Percentiles rank a stretch among this genome's conserved stretches.
phyloP scores from a whole-genome alignment of 805 yeast genomes.

The Isabelozyma rhagii region DNA sequence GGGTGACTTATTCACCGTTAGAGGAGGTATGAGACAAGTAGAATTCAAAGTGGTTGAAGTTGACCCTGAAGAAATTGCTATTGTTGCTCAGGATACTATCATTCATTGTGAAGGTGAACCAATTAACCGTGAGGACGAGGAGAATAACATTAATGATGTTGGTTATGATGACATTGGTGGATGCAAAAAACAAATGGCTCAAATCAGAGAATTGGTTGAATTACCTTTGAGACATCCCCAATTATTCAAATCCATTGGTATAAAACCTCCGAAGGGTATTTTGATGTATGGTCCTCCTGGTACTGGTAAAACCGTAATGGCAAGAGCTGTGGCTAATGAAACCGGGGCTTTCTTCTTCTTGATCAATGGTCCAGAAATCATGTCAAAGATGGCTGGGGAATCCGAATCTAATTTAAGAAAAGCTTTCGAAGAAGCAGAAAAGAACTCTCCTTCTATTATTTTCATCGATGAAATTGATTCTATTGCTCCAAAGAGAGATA shows the following conservation, averaged over 20 bases:
- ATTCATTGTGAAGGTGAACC: conserved; percentile 99
- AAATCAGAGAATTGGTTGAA: conserved; percentile 97
- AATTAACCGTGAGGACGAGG: conserved; percentile 96
- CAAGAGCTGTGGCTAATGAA: conserved; percentile 99
- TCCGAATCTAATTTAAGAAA: conserved; percentile 95
- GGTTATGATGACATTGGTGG: conserved; percentile 99
- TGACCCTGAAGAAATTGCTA: conserved; percentile 95
- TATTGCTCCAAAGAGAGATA: conserved; percentile 99
- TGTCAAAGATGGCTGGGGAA: conserved; percentile 99
- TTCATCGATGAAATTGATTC: conserved; percentile 99
- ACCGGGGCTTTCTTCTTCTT: conserved; percentile 98
- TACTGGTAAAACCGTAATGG: conserved; percentile 99
- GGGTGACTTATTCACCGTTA: conserved; percentile 92
- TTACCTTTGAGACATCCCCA: conserved; percentile 98
- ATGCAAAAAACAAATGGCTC: conserved; percentile 99
- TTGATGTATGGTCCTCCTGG: conserved; percentile 99
- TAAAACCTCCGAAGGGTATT: conserved; percentile 98
- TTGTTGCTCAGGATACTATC: conserved; percentile 96
- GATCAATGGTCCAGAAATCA: conserved; percentile 98
- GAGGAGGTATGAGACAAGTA: conserved; percentile 99
- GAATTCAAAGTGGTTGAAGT: conserved; percentile 98
- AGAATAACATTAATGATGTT: conserved; percentile 91
- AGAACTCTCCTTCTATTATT: conserved; percentile 95
- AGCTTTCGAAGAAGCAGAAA: conserved; percentile 99
- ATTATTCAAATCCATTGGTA: conserved; percentile 95